phyloP scores from a whole-genome alignment of 2,329 filamentous ascomycete genomes.

The Hypoxylon sp. region DNA sequence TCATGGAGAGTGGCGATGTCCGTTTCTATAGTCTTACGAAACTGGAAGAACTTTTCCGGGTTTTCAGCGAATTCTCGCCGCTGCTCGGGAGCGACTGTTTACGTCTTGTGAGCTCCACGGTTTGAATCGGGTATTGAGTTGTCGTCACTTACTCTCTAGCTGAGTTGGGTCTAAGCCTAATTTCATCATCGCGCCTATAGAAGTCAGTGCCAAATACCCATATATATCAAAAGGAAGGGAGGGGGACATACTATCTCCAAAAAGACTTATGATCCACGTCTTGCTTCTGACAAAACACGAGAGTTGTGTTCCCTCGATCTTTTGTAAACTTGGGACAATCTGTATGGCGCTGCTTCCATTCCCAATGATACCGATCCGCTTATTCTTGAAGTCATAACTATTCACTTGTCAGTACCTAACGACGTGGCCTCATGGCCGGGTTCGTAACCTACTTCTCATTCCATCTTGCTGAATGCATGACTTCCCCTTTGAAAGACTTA shows the following conservation, averaged over 20 bases:
- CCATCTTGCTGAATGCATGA: constrained; percentile 62
- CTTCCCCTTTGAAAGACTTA: constrained; percentile 56
- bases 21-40: constrained; percentile 60
- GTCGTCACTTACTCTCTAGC: constrained; percentile 54
- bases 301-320: constrained; percentile 56
- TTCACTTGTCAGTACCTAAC: constrained; percentile 17
- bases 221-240: neutral
- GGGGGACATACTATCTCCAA: constrained; percentile 55
- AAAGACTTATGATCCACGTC: constrained; percentile 63
- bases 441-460: constrained; percentile 52
- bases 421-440: neutral
- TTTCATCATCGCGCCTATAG: constrained; percentile 54
- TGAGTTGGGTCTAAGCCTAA: constrained; percentile 57
- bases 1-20: constrained; percentile 59
- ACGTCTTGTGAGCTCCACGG: neutral
- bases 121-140: neutral
- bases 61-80: constrained; percentile 54
- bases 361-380: constrained; percentile 64
- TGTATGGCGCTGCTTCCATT: constrained; percentile 66
- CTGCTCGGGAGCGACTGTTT: constrained; percentile 56
- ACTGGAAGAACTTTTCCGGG: constrained; percentile 54
- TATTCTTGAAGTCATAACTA: constrained; percentile 62
- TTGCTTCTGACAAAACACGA: constrained; percentile 62
- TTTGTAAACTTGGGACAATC: constrained; percentile 64
- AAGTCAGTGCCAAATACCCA: constrained; percentile 18